Percentiles rank a stretch among this genome's conserved stretches.
phyloP scores from a whole-genome alignment of 257 asterid genomes.

The Scutellaria barbata region DNA sequence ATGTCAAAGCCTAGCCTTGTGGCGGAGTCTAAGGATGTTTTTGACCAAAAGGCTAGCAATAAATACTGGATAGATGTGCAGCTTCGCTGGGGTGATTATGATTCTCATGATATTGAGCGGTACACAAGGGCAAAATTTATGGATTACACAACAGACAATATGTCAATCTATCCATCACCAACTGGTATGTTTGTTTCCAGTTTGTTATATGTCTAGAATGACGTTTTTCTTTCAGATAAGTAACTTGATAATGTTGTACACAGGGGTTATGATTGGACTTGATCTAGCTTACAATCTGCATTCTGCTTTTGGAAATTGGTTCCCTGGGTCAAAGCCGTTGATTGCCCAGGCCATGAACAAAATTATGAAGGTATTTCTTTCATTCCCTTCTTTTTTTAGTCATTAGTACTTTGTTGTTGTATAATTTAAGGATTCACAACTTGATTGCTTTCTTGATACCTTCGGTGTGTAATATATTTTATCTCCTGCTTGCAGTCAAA shows the following conservation, averaged over 20 bases:
- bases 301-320: constrained; percentile 99
- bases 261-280: constrained; percentile 98
- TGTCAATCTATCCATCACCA: constrained; percentile 99
- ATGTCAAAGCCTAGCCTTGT: constrained; percentile 99
- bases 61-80: constrained; percentile 99
- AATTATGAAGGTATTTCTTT: constrained; percentile 84
- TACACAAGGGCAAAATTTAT: constrained; percentile 95
- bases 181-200: constrained; percentile 60
- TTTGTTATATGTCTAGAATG: constrained; percentile 11
- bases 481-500: constrained; percentile 67
- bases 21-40: constrained; percentile 97
- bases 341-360: constrained; percentile 99
- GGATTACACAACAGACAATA: constrained; percentile 98
- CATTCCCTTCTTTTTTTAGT: not conserved
- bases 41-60: constrained; percentile 97
- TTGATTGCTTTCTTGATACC: constrained; percentile 1
- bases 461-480: not conserved
- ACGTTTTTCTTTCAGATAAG: not conserved
- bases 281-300: constrained; percentile 97
- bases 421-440: not conserved
- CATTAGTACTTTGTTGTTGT: not conserved
- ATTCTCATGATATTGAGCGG: constrained; percentile 96
- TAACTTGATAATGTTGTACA: constrained; percentile 22
- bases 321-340: constrained; percentile 98
- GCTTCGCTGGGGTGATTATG: constrained; percentile 99